Base-by-base conservation (phyloP, 768 basidiomycete genomes). In the Leccinum disarticulatum region DNA sequence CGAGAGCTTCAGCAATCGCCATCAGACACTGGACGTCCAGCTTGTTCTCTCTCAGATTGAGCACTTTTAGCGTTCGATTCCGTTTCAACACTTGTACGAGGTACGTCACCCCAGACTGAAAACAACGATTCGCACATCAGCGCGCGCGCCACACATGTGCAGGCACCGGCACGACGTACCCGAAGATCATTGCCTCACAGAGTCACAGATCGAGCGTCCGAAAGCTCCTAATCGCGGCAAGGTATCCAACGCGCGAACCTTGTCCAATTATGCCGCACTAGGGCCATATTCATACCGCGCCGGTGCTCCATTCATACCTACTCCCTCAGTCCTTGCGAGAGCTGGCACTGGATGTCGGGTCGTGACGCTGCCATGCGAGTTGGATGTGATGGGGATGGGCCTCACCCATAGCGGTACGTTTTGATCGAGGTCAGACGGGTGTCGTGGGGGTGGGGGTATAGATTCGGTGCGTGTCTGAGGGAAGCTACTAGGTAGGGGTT, bases 51-150 rank as follows among this genome's bases (percentile, higher is more conserved):
- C 91, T 89, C 54, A 98, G 76, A 72, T 98, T 98, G 27, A 98
- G 80, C 5, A 98, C 88, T 74, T 96, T 97, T 48, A 98, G 79
- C 3, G 96, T 98, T 48, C 95, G 80, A 73, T 99, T 98, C 38
- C 95, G 87, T 71, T 98, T 98, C 63, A 98, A 78, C 0, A 98
- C 96, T 74, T 98, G 95, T 0, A 94, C 89, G 52, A 98, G 84
- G 68, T 97, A 98, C 0, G 83, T 85, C 36, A 98, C 88, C 1
- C 96, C 95, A 46, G 74, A 83, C 83, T 85, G 61, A 17, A 14
- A 47, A 46, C 35, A 31, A 31, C 30, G 33, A 5, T 22, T 31
- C 22, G 22, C 22, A 22, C 7, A 15, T 59, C 58, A 64, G 41
- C 11, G 41, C 6, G 30, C 14, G 4, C 54, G 14, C 35, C 58